Conservation (phyloP, 345 rosid species). For the thale cress (Arabidopsis thaliana) region TAIR10.1 NC_003075.7:12475501-12476000, state of each 20-base stretch:
- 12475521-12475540: background rate
- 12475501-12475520: conserved; percentile 26
- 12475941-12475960: conserved; percentile 23
- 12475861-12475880: conserved; percentile 14
- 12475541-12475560: background rate
- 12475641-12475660: background rate
- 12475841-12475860: background rate
- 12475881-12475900: background rate
- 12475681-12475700: background rate
- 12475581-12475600: background rate
- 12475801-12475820: background rate
- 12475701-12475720: background rate
- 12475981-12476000: conserved; percentile 21
- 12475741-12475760: conserved; percentile 3
- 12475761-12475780: background rate
- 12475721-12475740: background rate
- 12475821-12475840: background rate
- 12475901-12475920: conserved; percentile 17
- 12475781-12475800: conserved; percentile 8
- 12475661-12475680: background rate
- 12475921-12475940: conserved; percentile 11
- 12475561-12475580: background rate
- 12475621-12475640: too few species aligned
- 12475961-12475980: conserved; percentile 29
- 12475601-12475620: background rate